Percentiles rank a stretch among this genome's conserved stretches.
Evolutionary conservation across 305 asterid genomes (phyloP).

Genomic region (Fraxinus velutina): DNA sequence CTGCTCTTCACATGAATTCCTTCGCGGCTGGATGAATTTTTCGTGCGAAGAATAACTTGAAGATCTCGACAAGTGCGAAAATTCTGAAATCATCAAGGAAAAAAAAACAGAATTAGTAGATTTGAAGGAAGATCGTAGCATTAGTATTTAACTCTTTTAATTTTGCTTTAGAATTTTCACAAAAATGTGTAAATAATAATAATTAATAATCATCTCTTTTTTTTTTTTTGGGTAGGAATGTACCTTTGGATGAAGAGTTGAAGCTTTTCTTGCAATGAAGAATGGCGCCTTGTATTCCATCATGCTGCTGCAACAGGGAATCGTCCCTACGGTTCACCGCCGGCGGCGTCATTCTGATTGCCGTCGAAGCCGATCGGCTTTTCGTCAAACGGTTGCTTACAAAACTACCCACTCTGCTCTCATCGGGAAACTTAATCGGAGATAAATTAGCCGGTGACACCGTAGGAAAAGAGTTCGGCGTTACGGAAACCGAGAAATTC

Average conservation of each 20-base stretch:
- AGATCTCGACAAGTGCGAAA: slow-evolving; percentile 19
- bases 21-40: background rate
- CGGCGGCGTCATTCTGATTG: slow-evolving; percentile 22
- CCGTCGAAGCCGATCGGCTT: slow-evolving; percentile 37
- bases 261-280: slow-evolving; percentile 50
- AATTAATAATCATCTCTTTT: too few species aligned
- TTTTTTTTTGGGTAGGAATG: background rate
- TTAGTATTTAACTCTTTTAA: background rate
- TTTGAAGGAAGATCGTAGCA: background rate
- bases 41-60: slow-evolving; percentile 15
- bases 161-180: background rate
- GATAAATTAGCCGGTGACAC: slow-evolving; percentile 27
- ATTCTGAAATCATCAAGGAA: background rate
- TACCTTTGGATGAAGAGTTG: slow-evolving; percentile 34
- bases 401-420: slow-evolving; percentile 24
- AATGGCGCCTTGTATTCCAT: slow-evolving; percentile 52
- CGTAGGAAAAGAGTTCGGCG: background rate
- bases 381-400: slow-evolving; percentile 34
- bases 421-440: slow-evolving; percentile 28
- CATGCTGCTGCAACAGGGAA: slow-evolving; percentile 37
- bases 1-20: slow-evolving; percentile 13
- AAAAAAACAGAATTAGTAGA: background rate
- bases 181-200: background rate
- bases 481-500: slow-evolving; percentile 10
- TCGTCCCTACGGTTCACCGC: slow-evolving; percentile 40